These are phyloP conservation scores for Aspergillus ellipticus DNA, from an alignment of 495 filamentous ascomycete genomes.

Conservation along the genomic window DNA sequence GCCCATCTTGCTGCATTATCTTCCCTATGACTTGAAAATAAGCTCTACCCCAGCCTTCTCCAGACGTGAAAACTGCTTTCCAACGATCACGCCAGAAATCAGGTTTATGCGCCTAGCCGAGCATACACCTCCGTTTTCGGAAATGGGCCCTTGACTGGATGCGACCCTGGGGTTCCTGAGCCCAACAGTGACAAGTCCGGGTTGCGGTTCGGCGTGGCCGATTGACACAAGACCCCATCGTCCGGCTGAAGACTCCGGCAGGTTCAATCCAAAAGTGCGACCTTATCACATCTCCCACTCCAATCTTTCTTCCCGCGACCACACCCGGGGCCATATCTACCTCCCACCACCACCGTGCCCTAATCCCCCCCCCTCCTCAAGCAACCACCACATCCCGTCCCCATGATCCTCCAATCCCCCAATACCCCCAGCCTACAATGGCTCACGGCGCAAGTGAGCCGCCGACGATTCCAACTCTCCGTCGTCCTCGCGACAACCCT, in stretches of 20 bases:
- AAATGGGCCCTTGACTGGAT: not conserved
- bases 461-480: not conserved
- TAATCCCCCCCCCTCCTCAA: not conserved
- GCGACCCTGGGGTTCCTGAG: not conserved
- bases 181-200: not conserved
- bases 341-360: not conserved
- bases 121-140: not conserved
- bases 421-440: not conserved
- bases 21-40: too few species aligned
- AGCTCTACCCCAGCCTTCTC: too few species aligned
- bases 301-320: not conserved
- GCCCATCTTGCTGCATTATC: too few species aligned
- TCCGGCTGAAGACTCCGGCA: too few species aligned
- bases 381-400: not conserved
- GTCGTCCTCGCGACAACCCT: not conserved
- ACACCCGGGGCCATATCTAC: not conserved
- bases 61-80: too few species aligned
- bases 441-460: not conserved
- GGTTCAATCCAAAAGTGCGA: too few species aligned
- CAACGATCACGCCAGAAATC: not conserved
- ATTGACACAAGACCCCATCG: too few species aligned
- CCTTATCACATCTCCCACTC: not conserved
- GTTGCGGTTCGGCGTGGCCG: too few species aligned
- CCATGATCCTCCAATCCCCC: not conserved
- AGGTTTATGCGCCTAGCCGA: not conserved